Percentiles rank a stretch among this genome's conserved stretches.
phyloP scores from a whole-genome alignment of 2,329 filamentous ascomycete species.

The Curvularia sp. region DNA sequence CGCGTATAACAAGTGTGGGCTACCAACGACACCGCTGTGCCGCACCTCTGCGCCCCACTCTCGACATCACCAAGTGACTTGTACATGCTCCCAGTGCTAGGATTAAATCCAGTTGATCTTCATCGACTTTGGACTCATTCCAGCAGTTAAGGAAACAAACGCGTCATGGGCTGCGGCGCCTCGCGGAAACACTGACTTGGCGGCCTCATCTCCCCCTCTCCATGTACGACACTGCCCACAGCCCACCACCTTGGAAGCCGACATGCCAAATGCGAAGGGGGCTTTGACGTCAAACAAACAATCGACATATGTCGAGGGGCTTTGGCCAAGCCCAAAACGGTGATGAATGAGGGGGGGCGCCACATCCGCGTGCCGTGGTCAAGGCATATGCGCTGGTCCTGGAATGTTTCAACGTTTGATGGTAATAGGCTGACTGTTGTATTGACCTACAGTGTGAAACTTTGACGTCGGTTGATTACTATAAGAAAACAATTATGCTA shows the following conservation, averaged over 20 bases:
- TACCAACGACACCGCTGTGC: no score
- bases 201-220: not conserved
- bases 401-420: not conserved
- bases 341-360: no score
- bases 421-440: not conserved
- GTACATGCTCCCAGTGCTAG: not conserved
- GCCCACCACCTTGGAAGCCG: not conserved
- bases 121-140: not conserved
- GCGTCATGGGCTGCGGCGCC: not conserved
- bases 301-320: no score
- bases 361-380: not conserved
- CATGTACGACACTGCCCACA: not conserved
- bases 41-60: not conserved
- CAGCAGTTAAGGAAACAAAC: not conserved
- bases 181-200: not conserved
- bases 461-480: not conserved
- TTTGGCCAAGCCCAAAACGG: no score
- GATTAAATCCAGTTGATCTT: not conserved
- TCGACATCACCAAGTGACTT: not conserved
- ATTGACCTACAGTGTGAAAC: not conserved
- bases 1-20: not conserved
- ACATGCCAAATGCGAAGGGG: not conserved
- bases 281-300: no score
- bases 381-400: not conserved
- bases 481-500: not conserved